These are phyloP conservation scores for Leavenworthia alabamica DNA, from an alignment of 345 rosid genomes.

Conservation along the genomic window DNA sequence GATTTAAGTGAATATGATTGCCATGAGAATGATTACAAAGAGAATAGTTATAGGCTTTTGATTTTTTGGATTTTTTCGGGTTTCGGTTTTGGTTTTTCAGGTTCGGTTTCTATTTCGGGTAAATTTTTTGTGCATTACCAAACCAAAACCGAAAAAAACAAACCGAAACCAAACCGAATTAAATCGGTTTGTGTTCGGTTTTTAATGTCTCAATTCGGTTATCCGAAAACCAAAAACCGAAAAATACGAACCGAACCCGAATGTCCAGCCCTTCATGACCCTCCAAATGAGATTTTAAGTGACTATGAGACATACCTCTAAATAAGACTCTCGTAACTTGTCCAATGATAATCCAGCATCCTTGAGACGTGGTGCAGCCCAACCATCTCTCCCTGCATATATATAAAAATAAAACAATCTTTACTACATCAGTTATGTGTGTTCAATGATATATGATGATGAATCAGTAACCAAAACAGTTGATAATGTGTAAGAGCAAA, in stretches of 20 bases:
- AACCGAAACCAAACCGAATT: too few species aligned
- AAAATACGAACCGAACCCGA: too few species aligned
- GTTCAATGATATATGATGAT: neutral
- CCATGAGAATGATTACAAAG: neutral
- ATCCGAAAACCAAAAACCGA: too few species aligned
- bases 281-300: neutral
- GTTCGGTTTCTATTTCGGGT: too few species aligned
- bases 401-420: neutral
- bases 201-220: too few species aligned
- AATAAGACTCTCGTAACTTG: slow-evolving; percentile 79
- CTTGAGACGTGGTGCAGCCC: slow-evolving; percentile 99
- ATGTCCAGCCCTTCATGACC: too few species aligned
- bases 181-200: too few species aligned
- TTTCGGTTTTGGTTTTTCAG: too few species aligned
- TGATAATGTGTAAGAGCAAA: slow-evolving; percentile 12
- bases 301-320: slow-evolving; percentile 51
- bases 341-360: slow-evolving; percentile 85
- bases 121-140: too few species aligned
- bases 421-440: neutral
- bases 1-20: neutral
- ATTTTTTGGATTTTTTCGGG: too few species aligned
- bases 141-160: too few species aligned
- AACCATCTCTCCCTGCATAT: slow-evolving; percentile 67
- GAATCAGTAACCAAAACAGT: neutral
- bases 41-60: too few species aligned